Evolutionary conservation across 1,284 basidiomycete species (phyloP).

Genomic region (Malassezia japonica): DNA sequence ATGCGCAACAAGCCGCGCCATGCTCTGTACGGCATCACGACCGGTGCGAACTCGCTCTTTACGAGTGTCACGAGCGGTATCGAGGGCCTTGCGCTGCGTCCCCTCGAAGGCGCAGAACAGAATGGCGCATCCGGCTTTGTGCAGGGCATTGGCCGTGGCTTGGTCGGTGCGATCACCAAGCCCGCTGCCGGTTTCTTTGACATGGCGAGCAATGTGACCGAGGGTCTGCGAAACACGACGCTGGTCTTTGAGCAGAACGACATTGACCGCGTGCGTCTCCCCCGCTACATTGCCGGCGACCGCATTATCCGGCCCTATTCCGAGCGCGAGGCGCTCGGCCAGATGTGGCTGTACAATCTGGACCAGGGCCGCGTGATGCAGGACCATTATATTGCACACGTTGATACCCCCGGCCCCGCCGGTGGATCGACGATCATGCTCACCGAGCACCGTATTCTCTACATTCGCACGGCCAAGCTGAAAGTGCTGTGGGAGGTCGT

Average conservation of each 20-base stretch:
- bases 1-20: conserved; percentile 89
- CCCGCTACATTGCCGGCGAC: conserved; percentile 64
- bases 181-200: conserved; percentile 95
- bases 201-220: conserved; percentile 86
- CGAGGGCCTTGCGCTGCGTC: conserved; percentile 91
- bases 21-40: conserved; percentile 84
- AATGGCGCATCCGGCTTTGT: conserved; percentile 93
- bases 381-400: conserved; percentile 81
- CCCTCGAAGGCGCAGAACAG: conserved; percentile 88
- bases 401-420: conserved; percentile 53
- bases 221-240: conserved; percentile 88
- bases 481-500: conserved; percentile 85
- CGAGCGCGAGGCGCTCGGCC: conserved; percentile 78
- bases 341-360: conserved; percentile 89
- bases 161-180: conserved; percentile 90
- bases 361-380: conserved; percentile 73
- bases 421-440: conserved; percentile 42
- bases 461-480: conserved; percentile 75
- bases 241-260: conserved; percentile 91
- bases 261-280: conserved; percentile 78
- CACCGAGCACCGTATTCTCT: conserved; percentile 52
- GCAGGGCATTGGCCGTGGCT: conserved; percentile 91
- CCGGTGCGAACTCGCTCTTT: conserved; percentile 86
- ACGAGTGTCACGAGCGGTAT: conserved; percentile 88
- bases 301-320: conserved; percentile 56